These are phyloP conservation scores for Cytospora leucostoma DNA, from an alignment of 2,329 filamentous ascomycete genomes.

Conservation along the genomic window DNA sequence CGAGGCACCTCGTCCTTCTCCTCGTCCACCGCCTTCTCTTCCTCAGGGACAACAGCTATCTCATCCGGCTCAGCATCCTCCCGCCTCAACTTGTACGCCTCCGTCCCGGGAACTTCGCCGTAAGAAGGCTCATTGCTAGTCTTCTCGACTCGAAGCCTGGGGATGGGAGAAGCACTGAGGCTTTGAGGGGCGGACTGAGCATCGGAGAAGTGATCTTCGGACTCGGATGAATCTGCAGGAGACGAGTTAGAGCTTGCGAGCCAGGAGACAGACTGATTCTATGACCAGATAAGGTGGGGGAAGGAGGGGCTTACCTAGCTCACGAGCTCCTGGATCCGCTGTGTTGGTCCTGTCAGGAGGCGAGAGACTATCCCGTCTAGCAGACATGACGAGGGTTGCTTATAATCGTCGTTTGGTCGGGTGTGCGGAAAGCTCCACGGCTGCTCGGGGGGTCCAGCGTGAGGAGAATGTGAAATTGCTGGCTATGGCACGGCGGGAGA, in stretches of 20 bases:
- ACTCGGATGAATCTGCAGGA: constrained; percentile 59
- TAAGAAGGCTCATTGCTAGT: constrained; percentile 59
- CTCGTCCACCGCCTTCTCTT: constrained; percentile 33
- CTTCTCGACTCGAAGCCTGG: constrained; percentile 60
- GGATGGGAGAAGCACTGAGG: constrained; percentile 53
- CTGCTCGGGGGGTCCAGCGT: background rate
- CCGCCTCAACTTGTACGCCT: constrained; percentile 56
- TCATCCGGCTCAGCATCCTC: constrained; percentile 63
- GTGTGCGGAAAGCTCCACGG: background rate
- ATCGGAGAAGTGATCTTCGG: constrained; percentile 70
- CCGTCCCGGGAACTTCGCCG: constrained; percentile 63
- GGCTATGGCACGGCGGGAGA: constrained; percentile 15
- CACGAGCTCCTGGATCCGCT: constrained; percentile 60
- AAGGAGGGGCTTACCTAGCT: constrained; percentile 51
- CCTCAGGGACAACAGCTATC: constrained; percentile 51
- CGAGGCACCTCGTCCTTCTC: constrained; percentile 33
- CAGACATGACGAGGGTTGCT: constrained; percentile 33
- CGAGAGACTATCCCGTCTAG: constrained; percentile 42
- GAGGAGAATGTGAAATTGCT: constrained; percentile 3
- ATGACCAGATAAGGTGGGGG: background rate
- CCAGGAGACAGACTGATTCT: background rate
- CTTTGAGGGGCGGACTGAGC: constrained; percentile 47
- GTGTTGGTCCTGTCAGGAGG: constrained; percentile 45
- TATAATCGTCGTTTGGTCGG: background rate
- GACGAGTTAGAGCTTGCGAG: background rate